Evolutionary conservation across 75 land plant genomes (phyloP), one percentile per base, ranked within the genome.

Genomic region (Isoetes taiwanensis): DNA sequence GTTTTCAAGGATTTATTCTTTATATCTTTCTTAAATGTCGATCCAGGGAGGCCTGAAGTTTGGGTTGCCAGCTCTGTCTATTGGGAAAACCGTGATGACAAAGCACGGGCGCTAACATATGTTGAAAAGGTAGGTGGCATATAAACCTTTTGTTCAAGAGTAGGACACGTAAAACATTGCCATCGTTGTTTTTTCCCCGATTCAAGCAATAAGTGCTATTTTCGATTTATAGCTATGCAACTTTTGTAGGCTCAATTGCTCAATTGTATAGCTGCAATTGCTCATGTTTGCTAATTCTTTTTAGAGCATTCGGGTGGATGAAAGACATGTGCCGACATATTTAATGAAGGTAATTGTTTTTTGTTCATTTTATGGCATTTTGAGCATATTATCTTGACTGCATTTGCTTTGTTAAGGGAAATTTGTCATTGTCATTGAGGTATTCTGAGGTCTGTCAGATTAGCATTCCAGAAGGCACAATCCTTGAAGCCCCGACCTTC

Each of bases 21-120:
- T n/a, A n/a, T n/a, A n/a, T n/a, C n/a, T n/a, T n/a, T n/a, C n/a
- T n/a, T 91, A 41, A 77, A 43, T 30, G 80, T 80, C 64, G 89
- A 91, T 64, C 73, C 83, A 38, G 62, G 72, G 9, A 83, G 80
- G 67, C 79, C 97, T 42, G 95, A 91, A 65, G 82, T 81, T 24
- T 84, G 76, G 79, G 96, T 91, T 53, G 80, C 96, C 41, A 75
- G 83, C 41, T 76, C 97, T 37, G 74, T 78, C 21, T 67, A 81
- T 54, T 91, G 97, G 95, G 95, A 91, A 56, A 80, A 60, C 65
- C 80, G 80, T 61, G 97, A 87, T 69, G 89, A 86, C 52, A 69
- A 81, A 54, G 26, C 28, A 16, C 72, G 78, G 50, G 97, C 97
- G 42, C 64, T 87, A 25, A 56, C 78, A 30, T 80, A 87, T 77